Base-by-base conservation (phyloP, 1,284 basidiomycete species). In the Phellinidium pouzarii region DNA sequence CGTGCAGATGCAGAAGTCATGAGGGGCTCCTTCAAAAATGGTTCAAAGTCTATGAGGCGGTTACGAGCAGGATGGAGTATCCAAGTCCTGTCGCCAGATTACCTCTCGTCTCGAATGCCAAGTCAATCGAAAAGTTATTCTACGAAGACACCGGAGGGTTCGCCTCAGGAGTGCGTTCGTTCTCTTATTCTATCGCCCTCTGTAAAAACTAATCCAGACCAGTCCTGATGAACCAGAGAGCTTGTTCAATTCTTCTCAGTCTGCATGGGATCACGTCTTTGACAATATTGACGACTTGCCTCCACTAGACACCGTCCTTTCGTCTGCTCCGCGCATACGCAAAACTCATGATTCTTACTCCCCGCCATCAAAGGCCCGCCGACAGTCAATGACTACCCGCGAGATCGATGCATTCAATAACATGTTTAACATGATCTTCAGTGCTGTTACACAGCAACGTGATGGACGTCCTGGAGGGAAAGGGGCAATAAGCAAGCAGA, bases 361-460 rank as follows among this genome's bases (percentile, higher is more conserved):
- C 47, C 14, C 63, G 58, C 20, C 37, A 58, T 20, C 59, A 64
- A 59, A n/a, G 17, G 60, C 62, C 11, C 73, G 75, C 34, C 73
- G 74, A 31, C 78, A 84, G 59, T 70, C 77, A 14, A 80, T 89
- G 77, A 86, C 84, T 2, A 78, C 77, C 0, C 75, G 74, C 44
- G 87, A 89, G 67, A 72, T 76, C 57, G 73, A 65, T 53, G 77
- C 78, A 1, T 82, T 89, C 58, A 77, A 84, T 59, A 78, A 82
- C 27, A 84, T 88, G 77, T 86, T 88, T 60, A 74, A 80, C 60
- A 69, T 83, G 68, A 79, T 89, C 40, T 87, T 88, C 63, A 69
- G 76, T 48, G 77, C 79, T 8, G 75, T 73, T 44, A 68, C 71
- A 25, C 68, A 72, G 45, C 64, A 65, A n/a, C 63, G 65, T 54